Base-by-base conservation (phyloP, 2,329 filamentous ascomycete species). In the Fusarium subtropicale region DNA sequence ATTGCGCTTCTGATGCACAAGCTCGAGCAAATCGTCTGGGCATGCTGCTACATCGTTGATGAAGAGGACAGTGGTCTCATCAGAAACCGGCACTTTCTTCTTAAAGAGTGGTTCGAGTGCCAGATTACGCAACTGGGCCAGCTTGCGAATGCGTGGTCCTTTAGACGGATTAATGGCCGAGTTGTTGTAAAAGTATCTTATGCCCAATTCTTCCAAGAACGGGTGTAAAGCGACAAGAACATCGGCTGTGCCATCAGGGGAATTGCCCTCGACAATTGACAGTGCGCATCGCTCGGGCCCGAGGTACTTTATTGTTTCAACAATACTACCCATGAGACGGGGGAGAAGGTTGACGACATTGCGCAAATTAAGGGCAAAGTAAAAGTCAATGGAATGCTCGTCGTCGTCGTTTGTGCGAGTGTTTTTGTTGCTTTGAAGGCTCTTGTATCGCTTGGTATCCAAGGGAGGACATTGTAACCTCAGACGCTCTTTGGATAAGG, bases 221-320 rank as follows among this genome's bases (percentile, higher is more conserved):
- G 76, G 70, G 8, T 75, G 76, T 6, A 89, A 72, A 0, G 78
- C 77, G 7, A 76, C 60, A 4, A 89, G 79, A 12, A 88, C 79
- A 38, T 87, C 84, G 45, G 74, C 80, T 1, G 87, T 89, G 11
- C 85, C 86, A 66, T 88, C 86, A 22, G 80, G 71, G 0, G 86
- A 88, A 68, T 85, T 80, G 26, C 86, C 86, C 68, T 88, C 86
- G 11, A 88, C 81, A 28, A 88, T 83, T 5, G 85, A 87, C 1
- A 88, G 76, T 0, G 81, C 83, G 71, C 86, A 88, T 60, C 80
- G 78, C 12, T 81, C 66, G 0, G 85, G 81, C 3, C 87, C 86
- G 1, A 89, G 79, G 66, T 84, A 86, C 5, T 74, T 76, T 8
- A 87, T 82, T 1, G 79, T 77, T 69, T 87, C 82, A 42, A 88